Conservation (phyloP, 2,329 filamentous ascomycete genomes). For the Cladosporium sphaerospermum region DNA sequence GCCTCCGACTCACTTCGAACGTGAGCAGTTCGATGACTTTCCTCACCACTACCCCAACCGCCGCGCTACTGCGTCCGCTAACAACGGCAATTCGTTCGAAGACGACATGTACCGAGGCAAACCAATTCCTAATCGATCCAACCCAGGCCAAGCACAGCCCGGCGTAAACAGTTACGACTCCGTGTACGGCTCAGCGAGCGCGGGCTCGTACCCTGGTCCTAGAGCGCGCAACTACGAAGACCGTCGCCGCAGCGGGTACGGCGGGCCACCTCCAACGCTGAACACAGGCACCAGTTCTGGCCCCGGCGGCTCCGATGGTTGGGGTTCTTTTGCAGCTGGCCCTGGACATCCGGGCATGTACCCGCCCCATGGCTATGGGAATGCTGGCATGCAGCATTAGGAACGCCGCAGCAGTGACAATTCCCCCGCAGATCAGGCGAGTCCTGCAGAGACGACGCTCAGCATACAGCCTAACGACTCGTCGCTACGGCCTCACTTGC, state of each 20-base stretch:
- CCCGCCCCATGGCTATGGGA: conserved; percentile 2
- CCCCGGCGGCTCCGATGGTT: conserved; percentile 20
- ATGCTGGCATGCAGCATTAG: conserved; percentile 4
- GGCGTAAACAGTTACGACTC: conserved; percentile 15
- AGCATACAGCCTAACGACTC: neutral
- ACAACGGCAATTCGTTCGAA: conserved; percentile 11
- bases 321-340: conserved; percentile 12
- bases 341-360: neutral
- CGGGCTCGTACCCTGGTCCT: conserved; percentile 10
- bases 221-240: conserved; percentile 15
- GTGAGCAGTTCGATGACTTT: conserved; percentile 15
- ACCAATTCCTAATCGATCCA: conserved; percentile 15
- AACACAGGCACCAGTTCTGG: conserved; percentile 9
- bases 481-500: neutral
- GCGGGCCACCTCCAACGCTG: conserved; percentile 4
- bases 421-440: neutral
- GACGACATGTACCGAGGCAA: conserved; percentile 17
- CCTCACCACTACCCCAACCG: conserved; percentile 12
- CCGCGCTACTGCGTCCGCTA: conserved; percentile 3
- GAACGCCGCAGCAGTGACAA: neutral
- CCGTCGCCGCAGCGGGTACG: conserved; percentile 21
- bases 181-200: conserved; percentile 13
- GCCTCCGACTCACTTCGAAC: conserved; percentile 12
- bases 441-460: neutral
- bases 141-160: conserved; percentile 5